phyloP scores from a whole-genome alignment of 192 early-diverging fungal genomes.

The Glomus cerebriforme region DNA sequence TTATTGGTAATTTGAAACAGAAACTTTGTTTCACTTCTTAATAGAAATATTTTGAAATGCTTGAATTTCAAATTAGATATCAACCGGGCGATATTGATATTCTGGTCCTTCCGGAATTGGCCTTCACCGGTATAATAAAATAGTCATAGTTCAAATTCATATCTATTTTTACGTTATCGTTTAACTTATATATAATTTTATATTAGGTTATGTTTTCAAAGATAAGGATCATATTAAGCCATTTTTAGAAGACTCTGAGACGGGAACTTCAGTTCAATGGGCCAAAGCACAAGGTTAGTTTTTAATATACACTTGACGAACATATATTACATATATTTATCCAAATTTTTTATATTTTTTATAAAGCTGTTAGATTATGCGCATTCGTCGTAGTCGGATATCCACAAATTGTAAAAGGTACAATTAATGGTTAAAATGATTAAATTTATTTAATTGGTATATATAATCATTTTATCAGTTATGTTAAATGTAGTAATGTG shows the following conservation, averaged over 20 bases:
- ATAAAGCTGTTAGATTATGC: constrained; percentile 50
- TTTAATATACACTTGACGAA: background rate
- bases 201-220: constrained; percentile 67
- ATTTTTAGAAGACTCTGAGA: constrained; percentile 57
- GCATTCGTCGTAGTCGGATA: constrained; percentile 72
- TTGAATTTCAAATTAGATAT: constrained; percentile 39
- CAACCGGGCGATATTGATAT: constrained; percentile 61
- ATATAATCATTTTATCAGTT: background rate
- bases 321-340: background rate
- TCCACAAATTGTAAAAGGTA: constrained; percentile 51
- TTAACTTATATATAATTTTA: background rate
- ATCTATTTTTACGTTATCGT: background rate
- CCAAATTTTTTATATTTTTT: constrained; percentile 1
- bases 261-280: constrained; percentile 61
- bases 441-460: background rate
- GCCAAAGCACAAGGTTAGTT: constrained; percentile 59
- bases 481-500: too few relatives aligned
- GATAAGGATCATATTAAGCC: constrained; percentile 57
- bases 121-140: constrained; percentile 75
- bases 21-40: background rate
- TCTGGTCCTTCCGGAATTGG: constrained; percentile 77
- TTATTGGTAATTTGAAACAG: background rate
- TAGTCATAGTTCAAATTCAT: background rate
- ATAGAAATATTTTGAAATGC: background rate
- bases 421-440: background rate